Evolutionary conservation across 2,329 filamentous ascomycete species (phyloP), one percentile per base, ranked within the genome.

Genomic region (Calonectria montana): DNA sequence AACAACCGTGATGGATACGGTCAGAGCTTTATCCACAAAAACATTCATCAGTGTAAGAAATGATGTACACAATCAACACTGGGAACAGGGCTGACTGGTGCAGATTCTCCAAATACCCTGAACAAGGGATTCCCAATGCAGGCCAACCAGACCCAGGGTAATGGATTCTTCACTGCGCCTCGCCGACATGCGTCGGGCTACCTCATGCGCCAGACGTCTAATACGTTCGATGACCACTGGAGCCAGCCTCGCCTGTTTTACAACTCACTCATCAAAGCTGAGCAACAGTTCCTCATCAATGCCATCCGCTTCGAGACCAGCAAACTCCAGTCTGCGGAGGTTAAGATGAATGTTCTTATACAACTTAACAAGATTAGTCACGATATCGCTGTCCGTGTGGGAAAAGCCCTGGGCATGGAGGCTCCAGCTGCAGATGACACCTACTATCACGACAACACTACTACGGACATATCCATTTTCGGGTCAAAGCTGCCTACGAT

Each of bases 1-100:
- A 94, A 94, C 84, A 93, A 94, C 84, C 91, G 93, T 2, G 93
- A 94, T 75, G 93, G 93, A 18, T 89, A 90, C n/a, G 91, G 82
- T 2, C 93, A 94, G 82, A 91, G 89, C 82, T 89, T 90, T 75
- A 92, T 94, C 69, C 92, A 92, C 68, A 87, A 89, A 63, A 94
- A 94, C 83, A 90, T 84, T 1, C 87, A 88, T 48, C 85, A 90
- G 35, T 95, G 84, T 86, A 79, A 79, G 83, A 50, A 21, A 18
- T 16, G n/a, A 23, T 25, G 37, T 31, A 2, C 5, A 13, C n/a
- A 12, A 35, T 4, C 4, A 13, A 8, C 1, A 10, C 8, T n/a
- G 21, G 35, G 37, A 13, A 43, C 35, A 35, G 31, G 9, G 35
- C 69, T 78, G 45, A 78, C 62, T 25, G n/a, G 13, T 27, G 2